A percentile compares a stretch with the other conserved stretches of the same genome.
phyloP scores from a whole-genome alignment of 306 rosid species.

The Vigna trinervia region DNA sequence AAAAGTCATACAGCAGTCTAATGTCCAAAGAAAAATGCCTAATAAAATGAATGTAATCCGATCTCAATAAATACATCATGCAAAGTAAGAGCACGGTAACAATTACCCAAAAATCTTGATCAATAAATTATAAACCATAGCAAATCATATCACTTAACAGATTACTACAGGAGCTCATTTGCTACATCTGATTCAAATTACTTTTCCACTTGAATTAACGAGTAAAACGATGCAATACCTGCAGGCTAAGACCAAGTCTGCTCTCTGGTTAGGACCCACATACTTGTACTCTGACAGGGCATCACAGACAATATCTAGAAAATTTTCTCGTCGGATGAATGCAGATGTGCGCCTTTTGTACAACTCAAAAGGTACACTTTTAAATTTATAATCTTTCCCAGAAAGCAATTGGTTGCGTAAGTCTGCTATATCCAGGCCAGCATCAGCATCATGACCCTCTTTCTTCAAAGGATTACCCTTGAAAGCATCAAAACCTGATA shows the following conservation, averaged over 20 bases:
- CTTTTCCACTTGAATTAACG: background rate
- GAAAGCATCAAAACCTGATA: slow-evolving; percentile 44
- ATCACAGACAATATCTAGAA: slow-evolving; percentile 79
- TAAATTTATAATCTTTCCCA: slow-evolving; percentile 50
- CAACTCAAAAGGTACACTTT: slow-evolving; percentile 75
- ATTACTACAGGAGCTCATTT: slow-evolving; percentile 15
- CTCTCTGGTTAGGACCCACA: slow-evolving; percentile 91
- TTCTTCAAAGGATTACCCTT: slow-evolving; percentile 45
- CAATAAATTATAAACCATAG: slow-evolving; percentile 20
- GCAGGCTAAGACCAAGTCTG: slow-evolving; percentile 85
- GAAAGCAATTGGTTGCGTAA: slow-evolving; percentile 42
- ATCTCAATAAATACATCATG: background rate
- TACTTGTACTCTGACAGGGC: slow-evolving; percentile 89
- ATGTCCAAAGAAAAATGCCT: too few relatives aligned
- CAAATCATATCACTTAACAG: background rate
- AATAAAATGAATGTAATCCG: too few relatives aligned
- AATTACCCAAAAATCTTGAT: slow-evolving; percentile 5
- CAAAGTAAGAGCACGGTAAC: background rate
- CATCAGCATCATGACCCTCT: slow-evolving; percentile 32
- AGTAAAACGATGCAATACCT: slow-evolving; percentile 57
- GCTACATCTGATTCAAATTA: background rate
- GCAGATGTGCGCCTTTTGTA: slow-evolving; percentile 84
- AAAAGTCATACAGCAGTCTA: too few relatives aligned
- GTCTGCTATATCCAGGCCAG: slow-evolving; percentile 43
- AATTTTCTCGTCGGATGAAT: slow-evolving; percentile 66